Conservation (phyloP, 306 rosid species). For the Alnus glutinosa region DNA sequence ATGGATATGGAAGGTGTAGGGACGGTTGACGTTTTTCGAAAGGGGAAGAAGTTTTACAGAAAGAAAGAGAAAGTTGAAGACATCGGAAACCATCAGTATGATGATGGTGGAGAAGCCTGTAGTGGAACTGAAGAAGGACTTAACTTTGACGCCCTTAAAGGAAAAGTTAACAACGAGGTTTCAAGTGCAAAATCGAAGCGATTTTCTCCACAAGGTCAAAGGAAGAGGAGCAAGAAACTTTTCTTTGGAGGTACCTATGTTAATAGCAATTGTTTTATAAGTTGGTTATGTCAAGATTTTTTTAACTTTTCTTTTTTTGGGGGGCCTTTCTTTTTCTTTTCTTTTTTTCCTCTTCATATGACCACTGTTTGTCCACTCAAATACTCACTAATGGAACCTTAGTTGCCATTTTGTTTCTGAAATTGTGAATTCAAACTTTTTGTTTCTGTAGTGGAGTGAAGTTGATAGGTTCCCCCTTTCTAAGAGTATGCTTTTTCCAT, state of each 20-base stretch:
- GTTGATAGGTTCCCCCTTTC: not conserved
- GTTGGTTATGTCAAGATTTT: constrained; percentile 14
- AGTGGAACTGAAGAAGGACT: constrained; percentile 87
- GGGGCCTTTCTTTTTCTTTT: not conserved
- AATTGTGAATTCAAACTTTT: not conserved
- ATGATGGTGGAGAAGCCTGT: constrained; percentile 89
- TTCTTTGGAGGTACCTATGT: constrained; percentile 65
- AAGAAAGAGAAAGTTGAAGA: constrained; percentile 59
- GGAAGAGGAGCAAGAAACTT: constrained; percentile 61
- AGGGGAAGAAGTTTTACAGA: constrained; percentile 50
- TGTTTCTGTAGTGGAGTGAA: not conserved
- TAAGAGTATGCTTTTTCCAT: not conserved
- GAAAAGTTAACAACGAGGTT: constrained; percentile 53
- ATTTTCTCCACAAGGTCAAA: constrained; percentile 49
- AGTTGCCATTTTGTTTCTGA: not conserved
- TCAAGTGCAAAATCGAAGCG: constrained; percentile 50
- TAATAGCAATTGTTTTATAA: constrained; percentile 14
- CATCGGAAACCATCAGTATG: constrained; percentile 49
- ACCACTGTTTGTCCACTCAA: not conserved
- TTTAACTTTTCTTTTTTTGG: no score
- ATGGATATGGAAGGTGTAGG: constrained; percentile 60
- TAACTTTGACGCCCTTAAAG: constrained; percentile 45
- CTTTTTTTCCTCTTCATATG: not conserved
- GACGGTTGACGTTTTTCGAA: constrained; percentile 49
- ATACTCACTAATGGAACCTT: not conserved